These are phyloP conservation scores for Saccharum officinarum DNA, from an alignment of 176 grass and related monocot genomes.

Conservation along the genomic window DNA sequence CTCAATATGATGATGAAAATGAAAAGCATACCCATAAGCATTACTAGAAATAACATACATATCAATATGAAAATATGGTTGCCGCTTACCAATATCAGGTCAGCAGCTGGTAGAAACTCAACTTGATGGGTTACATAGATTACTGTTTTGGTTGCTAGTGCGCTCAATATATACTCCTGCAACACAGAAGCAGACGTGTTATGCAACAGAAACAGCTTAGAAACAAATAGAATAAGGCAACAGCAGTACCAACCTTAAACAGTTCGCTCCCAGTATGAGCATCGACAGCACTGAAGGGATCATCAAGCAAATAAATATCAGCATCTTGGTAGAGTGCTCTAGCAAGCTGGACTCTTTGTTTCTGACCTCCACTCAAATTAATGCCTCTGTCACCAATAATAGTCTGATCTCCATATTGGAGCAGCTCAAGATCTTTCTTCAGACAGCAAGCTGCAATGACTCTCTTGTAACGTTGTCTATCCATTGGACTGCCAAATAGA, in stretches of 20 bases:
- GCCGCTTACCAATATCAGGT: conserved; percentile 89
- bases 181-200: conserved; percentile 36
- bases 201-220: conserved; percentile 37
- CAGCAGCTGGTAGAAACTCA: conserved; percentile 94
- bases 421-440: conserved; percentile 90
- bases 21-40: not conserved
- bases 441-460: conserved; percentile 92
- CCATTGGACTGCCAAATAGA: conserved; percentile 85
- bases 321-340: conserved; percentile 96
- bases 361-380: conserved; percentile 98
- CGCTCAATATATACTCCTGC: conserved; percentile 90
- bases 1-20: not conserved
- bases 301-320: conserved; percentile 99
- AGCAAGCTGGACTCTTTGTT: conserved; percentile 96
- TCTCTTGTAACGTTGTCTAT: conserved; percentile 75
- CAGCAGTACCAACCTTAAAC: conserved; percentile 58
- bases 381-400: conserved; percentile 97
- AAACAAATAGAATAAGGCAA: not conserved
- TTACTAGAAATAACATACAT: not conserved
- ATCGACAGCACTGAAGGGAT: conserved; percentile 98
- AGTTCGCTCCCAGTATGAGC: conserved; percentile 95
- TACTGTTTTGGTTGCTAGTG: conserved; percentile 81
- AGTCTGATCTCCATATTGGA: conserved; percentile 92
- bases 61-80: conserved; percentile 20
- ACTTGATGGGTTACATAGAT: conserved; percentile 99